Conservation (phyloP, 2,329 filamentous ascomycete species). For the Atkinsonella texensis region DNA sequence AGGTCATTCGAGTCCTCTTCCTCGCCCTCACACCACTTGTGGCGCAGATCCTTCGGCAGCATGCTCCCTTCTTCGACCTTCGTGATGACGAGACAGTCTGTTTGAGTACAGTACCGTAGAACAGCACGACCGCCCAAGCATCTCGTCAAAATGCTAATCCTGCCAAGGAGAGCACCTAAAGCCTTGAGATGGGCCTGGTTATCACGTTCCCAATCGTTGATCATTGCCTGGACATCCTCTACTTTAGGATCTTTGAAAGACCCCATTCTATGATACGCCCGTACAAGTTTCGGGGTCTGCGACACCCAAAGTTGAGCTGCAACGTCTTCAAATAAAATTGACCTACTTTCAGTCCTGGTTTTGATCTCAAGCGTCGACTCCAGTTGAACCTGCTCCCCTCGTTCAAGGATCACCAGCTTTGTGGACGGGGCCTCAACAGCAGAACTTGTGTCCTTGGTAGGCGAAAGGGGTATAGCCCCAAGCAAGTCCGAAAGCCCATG, state of each 20-base stretch:
- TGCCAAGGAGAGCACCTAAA: constrained; percentile 20
- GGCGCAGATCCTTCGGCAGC: constrained; percentile 1
- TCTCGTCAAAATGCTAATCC: constrained; percentile 1
- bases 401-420: constrained; percentile 18
- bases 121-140: not conserved
- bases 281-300: constrained; percentile 34
- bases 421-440: constrained; percentile 9
- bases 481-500: constrained; percentile 13
- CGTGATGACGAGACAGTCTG: not conserved
- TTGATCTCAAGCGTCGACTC: constrained; percentile 32
- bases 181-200: constrained; percentile 19
- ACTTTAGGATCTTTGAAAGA: constrained; percentile 17
- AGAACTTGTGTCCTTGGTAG: constrained; percentile 2
- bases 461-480: constrained; percentile 15
- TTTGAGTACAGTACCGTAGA: not conserved
- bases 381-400: constrained; percentile 20
- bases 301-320: constrained; percentile 32
- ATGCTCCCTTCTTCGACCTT: not conserved
- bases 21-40: constrained; percentile 1
- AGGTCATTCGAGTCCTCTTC: not conserved
- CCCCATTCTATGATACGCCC: constrained; percentile 28
- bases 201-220: constrained; percentile 23
- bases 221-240: constrained; percentile 21
- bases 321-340: constrained; percentile 14
- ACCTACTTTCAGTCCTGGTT: constrained; percentile 18